Conservation (phyloP, 179 eudicot species). For the Beta macrorhiza region DNA sequence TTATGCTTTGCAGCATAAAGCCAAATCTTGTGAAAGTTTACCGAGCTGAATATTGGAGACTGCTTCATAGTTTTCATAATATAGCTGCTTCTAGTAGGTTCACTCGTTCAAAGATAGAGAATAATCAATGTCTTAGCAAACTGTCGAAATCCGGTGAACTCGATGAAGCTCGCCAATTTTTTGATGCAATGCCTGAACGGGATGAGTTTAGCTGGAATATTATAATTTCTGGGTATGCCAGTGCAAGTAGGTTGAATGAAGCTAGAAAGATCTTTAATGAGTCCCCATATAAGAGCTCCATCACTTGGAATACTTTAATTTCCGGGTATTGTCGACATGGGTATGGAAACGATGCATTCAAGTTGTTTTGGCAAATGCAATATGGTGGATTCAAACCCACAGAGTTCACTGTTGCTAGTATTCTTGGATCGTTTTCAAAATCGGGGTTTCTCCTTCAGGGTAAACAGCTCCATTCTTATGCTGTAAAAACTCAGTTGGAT, state of each 20-base stretch:
- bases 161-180: conserved; percentile 61
- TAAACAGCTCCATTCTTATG: conserved; percentile 55
- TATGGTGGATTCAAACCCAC: conserved; percentile 53
- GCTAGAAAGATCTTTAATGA: conserved; percentile 54
- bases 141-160: conserved; percentile 48
- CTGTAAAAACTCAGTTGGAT: conserved; percentile 49
- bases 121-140: conserved; percentile 38
- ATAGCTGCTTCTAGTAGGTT: not conserved
- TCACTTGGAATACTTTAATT: conserved; percentile 71
- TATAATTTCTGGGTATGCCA: conserved; percentile 57
- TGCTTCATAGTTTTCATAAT: conserved; percentile 4
- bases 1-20: conserved; percentile 8
- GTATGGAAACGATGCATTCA: conserved; percentile 43
- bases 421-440: conserved; percentile 60
- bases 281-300: conserved; percentile 56
- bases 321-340: conserved; percentile 63
- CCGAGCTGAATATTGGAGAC: not conserved
- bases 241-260: conserved; percentile 48
- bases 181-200: conserved; percentile 57
- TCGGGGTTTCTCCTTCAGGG: conserved; percentile 51
- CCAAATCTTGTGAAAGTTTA: not conserved
- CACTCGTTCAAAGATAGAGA: conserved; percentile 12
- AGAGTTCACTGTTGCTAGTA: conserved; percentile 61
- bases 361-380: conserved; percentile 57
- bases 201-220: conserved; percentile 75